Percentiles rank a stretch among this genome's conserved stretches.
These are phyloP conservation scores for Protomyces lactucae-debilis DNA, from an alignment of 1,139 yeast genomes.

Conservation along the genomic window DNA sequence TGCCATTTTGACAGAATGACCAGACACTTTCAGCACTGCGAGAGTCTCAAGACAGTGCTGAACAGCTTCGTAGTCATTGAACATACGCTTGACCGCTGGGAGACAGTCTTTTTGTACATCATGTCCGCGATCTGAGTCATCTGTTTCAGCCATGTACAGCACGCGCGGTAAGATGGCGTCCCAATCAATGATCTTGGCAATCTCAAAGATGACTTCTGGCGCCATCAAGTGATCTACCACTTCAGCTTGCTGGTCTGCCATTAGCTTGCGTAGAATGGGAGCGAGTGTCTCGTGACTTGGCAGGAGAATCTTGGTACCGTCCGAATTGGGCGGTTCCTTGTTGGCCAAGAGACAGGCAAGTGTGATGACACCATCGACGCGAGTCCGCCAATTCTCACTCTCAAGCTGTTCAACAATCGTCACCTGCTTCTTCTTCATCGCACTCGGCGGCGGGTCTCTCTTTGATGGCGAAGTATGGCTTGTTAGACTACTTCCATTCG, in stretches of 20 bases:
- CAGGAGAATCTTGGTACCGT: conserved; percentile 12
- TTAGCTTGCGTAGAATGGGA: conserved; percentile 22
- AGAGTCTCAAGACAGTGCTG: conserved; percentile 22
- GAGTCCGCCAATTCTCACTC: conserved; percentile 22
- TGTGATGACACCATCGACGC: conserved; percentile 29
- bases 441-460: conserved; percentile 1
- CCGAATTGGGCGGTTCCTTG: conserved; percentile 27
- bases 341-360: conserved; percentile 30
- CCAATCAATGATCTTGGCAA: conserved; percentile 25
- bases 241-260: conserved; percentile 29
- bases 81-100: conserved; percentile 28
- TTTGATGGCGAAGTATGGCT: conserved; percentile 4
- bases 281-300: conserved; percentile 27
- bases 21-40: conserved; percentile 19
- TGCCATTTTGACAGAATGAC: conserved; percentile 10
- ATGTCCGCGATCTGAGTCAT: conserved; percentile 26
- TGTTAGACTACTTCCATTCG: background rate
- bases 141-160: conserved; percentile 28
- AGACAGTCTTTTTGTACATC: conserved; percentile 28
- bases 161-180: conserved; percentile 29
- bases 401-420: conserved; percentile 28
- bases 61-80: conserved; percentile 22
- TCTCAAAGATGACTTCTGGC: conserved; percentile 29
- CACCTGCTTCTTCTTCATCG: conserved; percentile 13
- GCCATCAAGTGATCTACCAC: conserved; percentile 30